Base-by-base conservation (phyloP, 2,329 filamentous ascomycete genomes). In the Hymenoscyphus occultus region DNA sequence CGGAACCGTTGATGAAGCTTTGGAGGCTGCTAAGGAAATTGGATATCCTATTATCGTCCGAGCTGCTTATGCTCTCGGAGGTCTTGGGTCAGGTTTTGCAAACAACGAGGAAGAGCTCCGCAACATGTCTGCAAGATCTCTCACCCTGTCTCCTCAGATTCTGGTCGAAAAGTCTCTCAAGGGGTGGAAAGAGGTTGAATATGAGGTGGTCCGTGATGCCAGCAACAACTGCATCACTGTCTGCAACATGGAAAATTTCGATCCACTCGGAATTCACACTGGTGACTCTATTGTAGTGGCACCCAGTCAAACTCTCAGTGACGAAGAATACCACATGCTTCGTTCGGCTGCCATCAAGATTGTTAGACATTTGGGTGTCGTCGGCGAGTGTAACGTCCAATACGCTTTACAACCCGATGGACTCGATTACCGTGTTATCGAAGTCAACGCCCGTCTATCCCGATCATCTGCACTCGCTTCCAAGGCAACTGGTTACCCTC, bases 261-360 rank as follows among this genome's bases (percentile, higher is more conserved):
- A 98, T 76, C 95, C 95, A 70, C 87, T 99, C 45, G 95, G 95
- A 75, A 96, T 97, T 64, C 95, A 99, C 80, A 99, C 95, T 58
- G 95, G 95, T 81, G 95, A 99, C 83, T 97, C 93, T 74, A 99
- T 99, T 74, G 95, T 99, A 69, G 94, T 98, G 67, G 95, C 95
- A 51, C 95, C 95, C 60, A 95, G 91, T 80, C 95, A 99, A 81
- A 99, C 95, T 31, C 83, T 99, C 75, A 96, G 91, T 75, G 95
- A 99, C 74, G 95, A 98, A 82, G 95, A 99, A 80, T 99, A 98
- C 78, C 93, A 99, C 83, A 98, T 99, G 95, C 91, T 99, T 72
- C 92, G 95, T 74, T 92, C 93, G 54, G 93, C 95, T 68, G 92
- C 95, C 58, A 97, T 98, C 83, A 98, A 98, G 84, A 97, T 99